Base-by-base conservation (phyloP, 2,329 filamentous ascomycete genomes). In the Diplodia intermedia region DNA sequence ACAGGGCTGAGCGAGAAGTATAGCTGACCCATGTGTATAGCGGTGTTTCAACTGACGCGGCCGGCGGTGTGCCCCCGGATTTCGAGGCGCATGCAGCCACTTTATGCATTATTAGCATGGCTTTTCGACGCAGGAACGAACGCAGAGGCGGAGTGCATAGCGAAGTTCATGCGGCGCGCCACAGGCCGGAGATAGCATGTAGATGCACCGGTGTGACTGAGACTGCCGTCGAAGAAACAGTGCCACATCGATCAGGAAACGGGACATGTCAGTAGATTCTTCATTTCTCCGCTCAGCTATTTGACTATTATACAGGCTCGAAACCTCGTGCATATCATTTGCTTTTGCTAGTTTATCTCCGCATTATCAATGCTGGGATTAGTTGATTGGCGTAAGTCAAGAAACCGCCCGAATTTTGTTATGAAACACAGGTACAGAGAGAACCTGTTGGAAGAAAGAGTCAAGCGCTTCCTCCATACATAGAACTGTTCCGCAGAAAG, bases 1-100 rank as follows among this genome's bases (percentile, higher is more conserved):
- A 38, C 47, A 38, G 60, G 43, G 60, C 60, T 52, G 60, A 63
- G 47, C 57, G 57, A 62, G 57, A 11, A 8, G 31, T 63, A 38
- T 63, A 63, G 31, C 9, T 52, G 60, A 29, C 43, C 60, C 47
- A 31, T 53, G 60, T 31, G 47, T 63, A 63, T 63, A 63, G 40
- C 23, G 40, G 38, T 23, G 60, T 52, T 63, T 63, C 60, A 63
- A 52, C 47, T 63, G 29, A 18, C 5, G 7, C 12, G 26, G 26
- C 20, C 11, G 47, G 60, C 47, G 47, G 60, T 38, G 60, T 63
- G 31, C 43, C 43, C 43, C n/a, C 40, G 11, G 18, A 18, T 49
- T 18, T 18, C 15, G 26, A 33, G 26, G 15, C 15, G 15, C 40
- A 18, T 49, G 23, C 40, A 62, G 47, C 29, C 29, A 29, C 15